Evolutionary conservation across 306 rosid genomes (phyloP), one percentile per base, ranked within the genome.

Genomic region (Myrica gale): DNA sequence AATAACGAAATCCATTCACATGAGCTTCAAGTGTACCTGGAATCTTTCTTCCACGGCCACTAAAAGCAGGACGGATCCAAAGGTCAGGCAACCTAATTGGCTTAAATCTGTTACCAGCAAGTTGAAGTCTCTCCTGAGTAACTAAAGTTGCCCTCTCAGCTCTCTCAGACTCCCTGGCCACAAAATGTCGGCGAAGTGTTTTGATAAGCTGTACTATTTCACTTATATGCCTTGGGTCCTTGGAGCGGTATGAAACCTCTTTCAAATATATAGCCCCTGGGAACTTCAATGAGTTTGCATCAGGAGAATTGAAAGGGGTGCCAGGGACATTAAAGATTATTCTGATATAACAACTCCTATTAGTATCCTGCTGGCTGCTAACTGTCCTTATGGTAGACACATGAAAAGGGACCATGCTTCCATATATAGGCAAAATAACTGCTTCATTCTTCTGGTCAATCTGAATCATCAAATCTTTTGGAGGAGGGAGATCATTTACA

Each of bases 141-240:
- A 94, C 97, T 82, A 94, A 82, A 10, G 98, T 94, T 43, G 98
- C 98, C 84, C 96, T 87, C 84, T 94, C 97, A 77, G 98, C 98
- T 83, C 91, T 89, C 88, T 91, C 96, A n/a, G 94, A 91, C 82
- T 94, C 98, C 88, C 98, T 89, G 19, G 91, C 86, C 56, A 86
- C 92, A 82, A 94, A 96, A 76, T 87, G 97, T 57, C 96, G 87
- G 67, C 96, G 78, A 39, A 94, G 93, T n/a, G 93, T 77, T 78
- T 94, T 91, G 76, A 94, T 91, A 80, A 80, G 85, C 84, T 91
- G 97, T 69, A 92, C 97, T 66, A 88, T 86, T 83, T 94, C 98
- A 79, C 88, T 89, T 47, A 88, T 86, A 81, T 92, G 98, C 85
- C 96, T 89, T 7, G 95, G 62, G 85, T 94, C 96, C 86, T 94